Conservation (phyloP, 192 early-diverging fungal species). For the Coemansia sp. region DNA sequence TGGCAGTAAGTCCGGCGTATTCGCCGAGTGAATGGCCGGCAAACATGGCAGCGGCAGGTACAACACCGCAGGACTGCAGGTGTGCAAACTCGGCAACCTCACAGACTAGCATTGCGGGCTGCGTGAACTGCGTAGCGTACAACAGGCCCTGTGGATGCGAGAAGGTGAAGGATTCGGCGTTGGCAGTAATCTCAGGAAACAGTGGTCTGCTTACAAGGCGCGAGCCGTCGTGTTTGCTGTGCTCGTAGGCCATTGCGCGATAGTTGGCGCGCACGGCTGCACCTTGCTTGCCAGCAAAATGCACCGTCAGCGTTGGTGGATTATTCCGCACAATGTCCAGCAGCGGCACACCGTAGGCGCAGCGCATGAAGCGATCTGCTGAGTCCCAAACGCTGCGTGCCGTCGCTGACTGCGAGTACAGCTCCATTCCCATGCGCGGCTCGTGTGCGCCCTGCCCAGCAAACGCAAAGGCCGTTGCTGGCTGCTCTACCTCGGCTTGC, state of each 20-base stretch:
- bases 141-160: constrained; percentile 78
- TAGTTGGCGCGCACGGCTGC: constrained; percentile 78
- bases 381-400: constrained; percentile 91
- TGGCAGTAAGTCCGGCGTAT: constrained; percentile 83
- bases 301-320: constrained; percentile 77
- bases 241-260: constrained; percentile 84
- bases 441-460: constrained; percentile 95
- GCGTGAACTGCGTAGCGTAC: constrained; percentile 93
- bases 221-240: constrained; percentile 66
- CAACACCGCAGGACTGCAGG: constrained; percentile 76
- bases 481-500: constrained; percentile 85
- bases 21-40: constrained; percentile 96
- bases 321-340: constrained; percentile 88
- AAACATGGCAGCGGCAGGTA: constrained; percentile 76
- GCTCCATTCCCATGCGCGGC: constrained; percentile 92
- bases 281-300: constrained; percentile 88
- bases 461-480: constrained; percentile 82
- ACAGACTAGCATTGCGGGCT: constrained; percentile 86
- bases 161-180: constrained; percentile 81
- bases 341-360: constrained; percentile 85
- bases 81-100: constrained; percentile 88
- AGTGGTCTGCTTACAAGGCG: constrained; percentile 69
- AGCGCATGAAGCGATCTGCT: constrained; percentile 84
- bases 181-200: constrained; percentile 62
- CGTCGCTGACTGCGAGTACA: constrained; percentile 75